Base-by-base conservation (phyloP, 129 eudicot species). In the Deinandra increscens region DNA sequence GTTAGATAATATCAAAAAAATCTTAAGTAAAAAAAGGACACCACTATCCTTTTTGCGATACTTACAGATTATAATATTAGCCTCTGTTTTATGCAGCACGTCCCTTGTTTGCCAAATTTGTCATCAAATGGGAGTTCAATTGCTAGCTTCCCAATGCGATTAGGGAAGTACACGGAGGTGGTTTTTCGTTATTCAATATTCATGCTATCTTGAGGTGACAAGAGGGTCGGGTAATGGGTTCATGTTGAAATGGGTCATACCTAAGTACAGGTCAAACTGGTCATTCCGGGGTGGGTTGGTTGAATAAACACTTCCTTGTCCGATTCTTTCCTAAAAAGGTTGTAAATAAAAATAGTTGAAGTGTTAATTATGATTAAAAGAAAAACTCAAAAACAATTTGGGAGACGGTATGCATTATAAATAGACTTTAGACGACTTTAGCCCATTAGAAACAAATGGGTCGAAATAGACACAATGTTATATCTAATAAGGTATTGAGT, bases 141-240 rank as follows among this genome's bases (percentile, higher is more conserved):
- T 86, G 71, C 78, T 82, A 75, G 61, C 61, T 54, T 54, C 34
- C 84, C 96, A 72, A 50, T 92, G 56, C 80, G 74, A 73, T 73
- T 92, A 63, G 98, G 98, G 63, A 92, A 88, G 82, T 92, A 92
- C 72, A 84, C 86, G 1, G 87, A 92, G 96, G 98, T 92, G 55
- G 69, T 43, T 54, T 18, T 22, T 54, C 4, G 34, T 23, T 33
- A 10, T 23, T 18, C 59, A 54, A 54, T 54, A 54, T 54, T 36
- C 36, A 54, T 54, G 13, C 36, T 54, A 20, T 54, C 15, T 9
- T 22, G 34, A 54, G n/a, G 36, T 54, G 36, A n/a, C 36, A 54
- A 22, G 36, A 54, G 61, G 61, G 36, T 10, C 4, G 61, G 61
- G 34, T 20, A 26, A 26, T 1, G 31, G 31, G 31, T 26, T 26